Conservation (phyloP, 441 rosid genomes). For the Jatropha podagrica region DNA sequence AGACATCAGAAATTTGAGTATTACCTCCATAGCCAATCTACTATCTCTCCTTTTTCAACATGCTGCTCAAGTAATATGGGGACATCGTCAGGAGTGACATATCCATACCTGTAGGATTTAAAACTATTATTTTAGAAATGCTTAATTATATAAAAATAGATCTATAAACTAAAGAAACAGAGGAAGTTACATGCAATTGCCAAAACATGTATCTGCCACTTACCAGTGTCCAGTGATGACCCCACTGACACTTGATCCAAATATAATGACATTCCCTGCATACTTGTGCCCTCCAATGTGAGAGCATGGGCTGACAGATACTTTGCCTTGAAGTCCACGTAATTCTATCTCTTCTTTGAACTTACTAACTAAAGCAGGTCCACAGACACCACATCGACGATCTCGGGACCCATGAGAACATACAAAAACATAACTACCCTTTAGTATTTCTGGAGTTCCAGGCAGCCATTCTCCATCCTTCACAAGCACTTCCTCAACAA, state of each 20-base stretch:
- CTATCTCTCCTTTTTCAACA: slow-evolving; percentile 77
- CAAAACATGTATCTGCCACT: slow-evolving; percentile 17
- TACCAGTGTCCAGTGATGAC: slow-evolving; percentile 86
- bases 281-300: slow-evolving; percentile 95
- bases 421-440: slow-evolving; percentile 84
- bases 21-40: slow-evolving; percentile 89
- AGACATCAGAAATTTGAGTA: background rate
- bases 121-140: background rate
- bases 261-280: slow-evolving; percentile 93
- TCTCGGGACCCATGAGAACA: slow-evolving; percentile 95
- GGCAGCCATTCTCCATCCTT: slow-evolving; percentile 95
- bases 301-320: slow-evolving; percentile 94
- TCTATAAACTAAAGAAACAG: background rate
- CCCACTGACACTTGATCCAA: slow-evolving; percentile 59
- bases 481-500: slow-evolving; percentile 97
- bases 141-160: background rate
- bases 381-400: slow-evolving; percentile 91
- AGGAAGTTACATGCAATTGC: background rate
- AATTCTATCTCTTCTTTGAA: slow-evolving; percentile 87
- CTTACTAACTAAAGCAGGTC: slow-evolving; percentile 72
- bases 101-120: slow-evolving; percentile 72
- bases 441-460: slow-evolving; percentile 79
- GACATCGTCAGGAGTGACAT: slow-evolving; percentile 86
- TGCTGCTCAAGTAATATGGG: slow-evolving; percentile 76
- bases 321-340: slow-evolving; percentile 74